These are phyloP conservation scores for Oxytropis ochrocephala DNA, from an alignment of 306 rosid genomes.

Conservation along the genomic window DNA sequence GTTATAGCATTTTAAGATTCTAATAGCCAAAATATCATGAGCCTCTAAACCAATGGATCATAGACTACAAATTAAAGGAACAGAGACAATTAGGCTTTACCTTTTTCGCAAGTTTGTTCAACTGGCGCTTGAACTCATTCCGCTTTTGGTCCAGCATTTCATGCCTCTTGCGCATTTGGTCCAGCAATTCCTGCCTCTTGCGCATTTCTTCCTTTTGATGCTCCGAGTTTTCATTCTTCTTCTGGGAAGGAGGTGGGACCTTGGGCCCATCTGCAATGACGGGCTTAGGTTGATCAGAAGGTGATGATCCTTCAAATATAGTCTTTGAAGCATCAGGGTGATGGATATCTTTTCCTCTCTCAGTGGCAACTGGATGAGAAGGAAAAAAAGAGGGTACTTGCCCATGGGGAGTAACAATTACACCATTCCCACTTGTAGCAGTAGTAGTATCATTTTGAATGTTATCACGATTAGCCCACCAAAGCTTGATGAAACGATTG, in stretches of 20 bases:
- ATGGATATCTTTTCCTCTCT: constrained; percentile 54
- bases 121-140: constrained; percentile 68
- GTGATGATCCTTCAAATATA: constrained; percentile 44
- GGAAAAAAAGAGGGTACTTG: constrained; percentile 42
- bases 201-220: constrained; percentile 88
- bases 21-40: constrained; percentile 1
- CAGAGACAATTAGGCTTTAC: constrained; percentile 36
- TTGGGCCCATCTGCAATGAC: constrained; percentile 50
- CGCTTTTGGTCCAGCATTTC: constrained; percentile 94
- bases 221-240: constrained; percentile 72
- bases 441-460: constrained; percentile 59
- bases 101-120: constrained; percentile 77
- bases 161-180: constrained; percentile 91
- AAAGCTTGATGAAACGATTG: constrained; percentile 91
- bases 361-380: constrained; percentile 34
- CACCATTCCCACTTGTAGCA: constrained; percentile 38
- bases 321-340: constrained; percentile 55
- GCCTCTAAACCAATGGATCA: constrained; percentile 5
- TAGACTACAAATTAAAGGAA: constrained; percentile 9
- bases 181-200: constrained; percentile 93
- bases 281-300: constrained; percentile 47
- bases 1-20: constrained; percentile 4
- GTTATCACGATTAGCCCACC: constrained; percentile 99
- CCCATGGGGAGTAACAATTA: constrained; percentile 48
- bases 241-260: constrained; percentile 66